Evolutionary conservation across 345 rosid species (phyloP).

Genomic region (Durio zibethinus): DNA sequence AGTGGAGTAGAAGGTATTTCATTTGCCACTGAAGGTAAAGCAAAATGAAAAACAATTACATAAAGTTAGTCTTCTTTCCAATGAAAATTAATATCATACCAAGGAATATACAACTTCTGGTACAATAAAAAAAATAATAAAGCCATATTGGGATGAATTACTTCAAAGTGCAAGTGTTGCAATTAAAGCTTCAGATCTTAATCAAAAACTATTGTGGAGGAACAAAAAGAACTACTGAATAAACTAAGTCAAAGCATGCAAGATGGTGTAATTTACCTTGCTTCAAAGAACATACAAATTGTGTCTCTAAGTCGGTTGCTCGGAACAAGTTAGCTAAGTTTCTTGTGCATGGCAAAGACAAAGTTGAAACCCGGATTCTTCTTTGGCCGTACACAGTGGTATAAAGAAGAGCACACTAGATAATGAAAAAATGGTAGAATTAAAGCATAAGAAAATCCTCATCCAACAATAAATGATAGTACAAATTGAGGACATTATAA

Average conservation of each 20-base stretch:
- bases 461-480: constrained; percentile 11
- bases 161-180: not conserved
- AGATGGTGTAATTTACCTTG: constrained; percentile 55
- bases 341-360: constrained; percentile 85
- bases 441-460: constrained; percentile 4
- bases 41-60: not conserved
- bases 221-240: not conserved
- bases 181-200: not conserved
- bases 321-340: constrained; percentile 78
- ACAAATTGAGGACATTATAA: not conserved
- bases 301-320: constrained; percentile 87
- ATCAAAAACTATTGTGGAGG: not conserved
- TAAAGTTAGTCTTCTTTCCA: constrained; percentile 5
- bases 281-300: constrained; percentile 87
- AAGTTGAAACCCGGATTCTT: constrained; percentile 80
- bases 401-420: constrained; percentile 90
- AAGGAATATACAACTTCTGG: not conserved
- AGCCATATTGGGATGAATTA: not conserved
- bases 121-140: not conserved
- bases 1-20: constrained; percentile 71
- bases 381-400: constrained; percentile 89
- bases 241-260: not conserved
- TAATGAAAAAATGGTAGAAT: constrained; percentile 20
- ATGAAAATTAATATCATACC: constrained; percentile 2
- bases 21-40: constrained; percentile 49